phyloP scores from a whole-genome alignment of 805 yeast species.

The Candida patagonica region DNA sequence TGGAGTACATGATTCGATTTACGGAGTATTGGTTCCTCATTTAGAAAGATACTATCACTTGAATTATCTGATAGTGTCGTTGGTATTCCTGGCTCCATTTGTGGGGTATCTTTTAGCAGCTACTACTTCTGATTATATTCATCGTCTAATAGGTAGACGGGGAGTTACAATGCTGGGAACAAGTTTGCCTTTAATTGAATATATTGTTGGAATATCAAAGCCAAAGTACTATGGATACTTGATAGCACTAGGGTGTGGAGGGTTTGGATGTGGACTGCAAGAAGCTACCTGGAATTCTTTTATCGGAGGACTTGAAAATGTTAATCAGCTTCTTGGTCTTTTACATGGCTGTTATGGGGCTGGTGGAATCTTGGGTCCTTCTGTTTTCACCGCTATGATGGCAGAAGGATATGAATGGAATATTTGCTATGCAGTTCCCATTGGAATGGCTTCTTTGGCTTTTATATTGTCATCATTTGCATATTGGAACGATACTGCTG shows the following conservation, averaged over 20 bases:
- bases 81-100: slow-evolving; percentile 43
- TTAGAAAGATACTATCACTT: slow-evolving; percentile 39
- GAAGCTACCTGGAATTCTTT: slow-evolving; percentile 50
- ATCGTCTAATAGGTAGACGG: slow-evolving; percentile 37
- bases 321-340: slow-evolving; percentile 50
- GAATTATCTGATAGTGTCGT: slow-evolving; percentile 39
- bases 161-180: slow-evolving; percentile 36
- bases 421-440: slow-evolving; percentile 40
- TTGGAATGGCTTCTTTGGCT: slow-evolving; percentile 32
- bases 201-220: slow-evolving; percentile 29
- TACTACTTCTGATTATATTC: slow-evolving; percentile 35
- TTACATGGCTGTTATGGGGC: slow-evolving; percentile 64
- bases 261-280: slow-evolving; percentile 46
- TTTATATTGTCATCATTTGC: slow-evolving; percentile 31
- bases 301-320: slow-evolving; percentile 37
- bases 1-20: slow-evolving; percentile 52
- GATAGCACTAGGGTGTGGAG: slow-evolving; percentile 33
- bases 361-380: slow-evolving; percentile 64
- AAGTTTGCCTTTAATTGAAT: slow-evolving; percentile 30
- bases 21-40: slow-evolving; percentile 51
- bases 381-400: slow-evolving; percentile 49
- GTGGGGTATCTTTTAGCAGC: slow-evolving; percentile 50
- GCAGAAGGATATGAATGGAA: slow-evolving; percentile 44
- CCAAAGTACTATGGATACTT: slow-evolving; percentile 38
- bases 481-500: slow-evolving; percentile 30